phyloP scores from a whole-genome alignment of 2,329 filamentous ascomycete species.

The Aureobasidium melanogenum region DNA sequence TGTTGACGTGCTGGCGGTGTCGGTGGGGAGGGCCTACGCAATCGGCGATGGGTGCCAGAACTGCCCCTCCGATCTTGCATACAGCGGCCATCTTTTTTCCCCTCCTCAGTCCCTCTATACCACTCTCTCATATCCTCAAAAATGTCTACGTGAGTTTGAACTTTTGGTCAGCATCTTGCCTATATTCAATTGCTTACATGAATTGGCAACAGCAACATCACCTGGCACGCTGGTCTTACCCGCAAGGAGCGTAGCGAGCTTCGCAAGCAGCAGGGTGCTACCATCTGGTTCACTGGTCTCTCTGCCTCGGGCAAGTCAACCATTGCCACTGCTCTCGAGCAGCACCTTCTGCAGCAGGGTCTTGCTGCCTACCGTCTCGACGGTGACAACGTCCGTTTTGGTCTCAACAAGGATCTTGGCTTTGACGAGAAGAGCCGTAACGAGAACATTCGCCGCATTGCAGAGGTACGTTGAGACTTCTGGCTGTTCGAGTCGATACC shows the following conservation, averaged over 20 bases:
- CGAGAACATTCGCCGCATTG: constrained; percentile 96
- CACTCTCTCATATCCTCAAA: neutral
- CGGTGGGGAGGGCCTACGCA: constrained; percentile 1
- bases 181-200: neutral
- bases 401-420: constrained; percentile 93
- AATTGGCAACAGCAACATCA: constrained; percentile 61
- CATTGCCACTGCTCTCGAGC: constrained; percentile 90
- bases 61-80: neutral
- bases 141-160: neutral
- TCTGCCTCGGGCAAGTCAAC: constrained; percentile 96
- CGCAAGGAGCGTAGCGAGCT: constrained; percentile 64
- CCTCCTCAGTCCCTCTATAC: neutral
- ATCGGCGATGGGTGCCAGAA: neutral
- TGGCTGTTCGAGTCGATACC: neutral
- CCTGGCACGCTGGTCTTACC: constrained; percentile 76
- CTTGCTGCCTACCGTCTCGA: constrained; percentile 86
- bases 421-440: constrained; percentile 90
- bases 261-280: constrained; percentile 81
- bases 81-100: neutral
- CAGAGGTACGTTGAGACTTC: constrained; percentile 47
- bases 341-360: constrained; percentile 82
- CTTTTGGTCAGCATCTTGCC: neutral
- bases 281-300: constrained; percentile 95
- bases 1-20: constrained; percentile 10
- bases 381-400: constrained; percentile 97